Percentiles rank a stretch among this genome's conserved stretches.
Evolutionary conservation across 495 filamentous ascomycete species (phyloP).

Genomic region (Pseudoneurospora amorphoporcata): DNA sequence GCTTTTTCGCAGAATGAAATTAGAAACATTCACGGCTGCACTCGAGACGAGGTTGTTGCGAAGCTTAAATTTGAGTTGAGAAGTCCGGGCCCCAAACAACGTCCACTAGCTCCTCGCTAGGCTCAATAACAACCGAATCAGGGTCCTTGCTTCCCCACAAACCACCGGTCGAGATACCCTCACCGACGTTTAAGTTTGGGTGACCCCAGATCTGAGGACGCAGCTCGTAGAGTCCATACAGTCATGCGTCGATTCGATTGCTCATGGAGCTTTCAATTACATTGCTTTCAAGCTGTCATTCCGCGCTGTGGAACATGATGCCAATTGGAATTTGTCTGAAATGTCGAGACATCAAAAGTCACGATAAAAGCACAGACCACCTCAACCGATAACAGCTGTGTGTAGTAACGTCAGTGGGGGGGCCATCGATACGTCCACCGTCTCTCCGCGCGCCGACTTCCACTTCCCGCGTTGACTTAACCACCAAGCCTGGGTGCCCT

Average conservation of each 20-base stretch:
- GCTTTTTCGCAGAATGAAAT: background rate
- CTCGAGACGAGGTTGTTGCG: background rate
- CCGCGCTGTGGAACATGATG: background rate
- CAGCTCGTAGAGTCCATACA: background rate
- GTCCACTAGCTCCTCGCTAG: background rate
- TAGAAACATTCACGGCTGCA: background rate
- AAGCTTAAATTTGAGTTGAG: background rate
- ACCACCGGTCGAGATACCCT: background rate
- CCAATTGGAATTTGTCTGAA: background rate
- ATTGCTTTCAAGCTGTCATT: background rate
- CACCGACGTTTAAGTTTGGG: background rate
- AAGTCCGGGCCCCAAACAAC: background rate
- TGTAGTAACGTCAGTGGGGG: background rate
- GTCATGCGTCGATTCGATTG: background rate
- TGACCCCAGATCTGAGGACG: background rate
- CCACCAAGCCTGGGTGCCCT: background rate
- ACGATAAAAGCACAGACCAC: background rate
- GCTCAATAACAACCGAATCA: background rate
- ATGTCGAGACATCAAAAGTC: background rate
- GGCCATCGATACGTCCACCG: background rate
- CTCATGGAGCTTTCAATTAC: background rate
- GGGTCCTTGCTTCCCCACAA: background rate
- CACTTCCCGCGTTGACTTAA: background rate
- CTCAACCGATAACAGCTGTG: background rate
- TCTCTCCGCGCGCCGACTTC: background rate